Evolutionary conservation across 2,329 filamentous ascomycete species (phyloP).

Genomic region (Ramularia endophylla): DNA sequence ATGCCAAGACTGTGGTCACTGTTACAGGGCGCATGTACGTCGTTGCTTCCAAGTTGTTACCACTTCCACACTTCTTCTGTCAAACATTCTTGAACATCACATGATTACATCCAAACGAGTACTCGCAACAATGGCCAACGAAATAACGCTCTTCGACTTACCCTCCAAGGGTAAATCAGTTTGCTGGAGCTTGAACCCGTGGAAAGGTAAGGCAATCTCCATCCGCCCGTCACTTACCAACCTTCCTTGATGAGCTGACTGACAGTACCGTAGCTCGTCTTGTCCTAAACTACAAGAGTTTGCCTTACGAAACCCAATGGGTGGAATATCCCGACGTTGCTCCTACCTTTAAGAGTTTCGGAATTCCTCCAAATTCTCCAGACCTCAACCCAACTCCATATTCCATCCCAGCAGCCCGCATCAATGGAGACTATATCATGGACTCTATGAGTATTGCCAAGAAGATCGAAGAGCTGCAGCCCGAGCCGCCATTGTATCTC

Average conservation of each 20-base stretch:
- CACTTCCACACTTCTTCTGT: too few species aligned
- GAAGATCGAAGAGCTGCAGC: constrained; percentile 54
- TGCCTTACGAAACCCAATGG: constrained; percentile 65
- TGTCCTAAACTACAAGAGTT: constrained; percentile 59
- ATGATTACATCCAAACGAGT: too few species aligned
- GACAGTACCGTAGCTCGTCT: constrained; percentile 49
- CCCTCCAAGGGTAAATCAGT: constrained; percentile 47
- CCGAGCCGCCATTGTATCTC: constrained; percentile 53
- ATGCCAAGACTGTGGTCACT: too few species aligned
- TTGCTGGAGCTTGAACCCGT: constrained; percentile 63
- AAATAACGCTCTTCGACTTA: constrained; percentile 57
- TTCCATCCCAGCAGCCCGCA: constrained; percentile 49
- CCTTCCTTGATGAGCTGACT: constrained; percentile 10
- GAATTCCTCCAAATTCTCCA: constrained; percentile 42
- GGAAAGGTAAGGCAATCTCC: constrained; percentile 54
- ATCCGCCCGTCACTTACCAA: background rate
- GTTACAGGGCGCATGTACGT: too few species aligned
- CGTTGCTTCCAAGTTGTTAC: too few species aligned
- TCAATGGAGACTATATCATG: constrained; percentile 57
- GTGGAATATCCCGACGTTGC: constrained; percentile 62
- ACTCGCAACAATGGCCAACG: constrained; percentile 22
- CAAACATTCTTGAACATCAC: too few species aligned
- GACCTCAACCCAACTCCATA: constrained; percentile 37
- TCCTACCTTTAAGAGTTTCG: constrained; percentile 46
- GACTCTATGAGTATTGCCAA: constrained; percentile 57